Conservation (phyloP, 371 early-diverging fungal species). For the Neoconidiobolus thromboides region DNA sequence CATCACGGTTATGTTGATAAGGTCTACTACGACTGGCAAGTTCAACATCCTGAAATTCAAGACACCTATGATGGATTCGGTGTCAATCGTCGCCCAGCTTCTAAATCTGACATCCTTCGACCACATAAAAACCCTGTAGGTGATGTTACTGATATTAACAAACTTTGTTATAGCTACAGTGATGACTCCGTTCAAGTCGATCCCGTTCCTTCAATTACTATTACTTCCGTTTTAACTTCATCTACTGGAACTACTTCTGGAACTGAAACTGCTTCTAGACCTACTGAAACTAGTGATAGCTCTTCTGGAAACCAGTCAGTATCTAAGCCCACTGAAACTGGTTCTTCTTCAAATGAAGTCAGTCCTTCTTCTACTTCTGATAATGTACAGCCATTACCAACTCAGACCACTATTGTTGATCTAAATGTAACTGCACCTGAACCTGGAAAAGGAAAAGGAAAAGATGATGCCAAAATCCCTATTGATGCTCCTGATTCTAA, state of each 20-base stretch:
- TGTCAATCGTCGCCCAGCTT: background rate
- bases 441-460: no score
- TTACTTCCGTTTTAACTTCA: background rate
- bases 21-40: slow-evolving; percentile 16
- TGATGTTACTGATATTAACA: slow-evolving; percentile 4
- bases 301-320: background rate
- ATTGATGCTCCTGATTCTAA: no score
- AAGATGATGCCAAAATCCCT: no score
- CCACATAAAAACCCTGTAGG: slow-evolving; percentile 2
- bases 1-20: slow-evolving; percentile 1
- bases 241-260: background rate
- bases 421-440: no score
- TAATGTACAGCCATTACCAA: no score
- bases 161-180: slow-evolving; percentile 3
- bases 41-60: background rate
- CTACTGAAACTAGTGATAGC: background rate
- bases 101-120: background rate
- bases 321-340: background rate
- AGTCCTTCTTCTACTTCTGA: background rate
- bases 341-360: background rate
- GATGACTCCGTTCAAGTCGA: background rate
- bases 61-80: background rate
- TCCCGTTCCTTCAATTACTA: background rate
- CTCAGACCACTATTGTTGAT: no score
- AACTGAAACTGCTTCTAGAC: background rate